Base-by-base conservation (phyloP, 129 eudicot species). In the Tanacetum coccineum region DNA sequence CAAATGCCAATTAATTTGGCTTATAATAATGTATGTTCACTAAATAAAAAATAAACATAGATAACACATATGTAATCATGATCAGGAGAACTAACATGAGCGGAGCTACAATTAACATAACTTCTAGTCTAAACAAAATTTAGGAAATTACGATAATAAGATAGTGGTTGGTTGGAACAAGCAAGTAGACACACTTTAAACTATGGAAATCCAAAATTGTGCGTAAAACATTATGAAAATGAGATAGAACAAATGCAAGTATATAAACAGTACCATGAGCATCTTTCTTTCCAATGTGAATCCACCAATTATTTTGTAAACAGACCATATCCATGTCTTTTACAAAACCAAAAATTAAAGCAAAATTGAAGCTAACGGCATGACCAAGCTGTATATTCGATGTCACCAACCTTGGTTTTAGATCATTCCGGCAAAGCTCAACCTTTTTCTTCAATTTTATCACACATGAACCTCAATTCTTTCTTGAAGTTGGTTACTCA, bases 381-480 rank as follows among this genome's bases (percentile, higher is more conserved):
- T 75, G 74, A 75, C 70, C 79, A 67, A 75, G 4, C 17, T 2
- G 18, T 42, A 20, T 1, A 64, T 4, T 22, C 4, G 44, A 9
- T 9, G 2, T 36, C 42, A n/a, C n/a, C n/a, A 39, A 62, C 55
- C 17, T 12, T 39, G 9, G 26, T 18, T n/a, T n/a, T 75, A 75
- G 79, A 75, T 75, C 74, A 75, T 75, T 74, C 79, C 67, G 79
- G 79, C 79, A 75, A 2, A n/a, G 79, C 79, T 75, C 67, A 74
- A 75, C 64, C 63, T 59, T 75, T 75, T 75, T 28, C 79, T 75
- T 57, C 50, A 36, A n/a, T n/a, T n/a, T n/a, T n/a, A n/a, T n/a
- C n/a, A n/a, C n/a, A n/a, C 72, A 66, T 47, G 45, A 36, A 64
- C 13, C 71, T 59, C 40, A 47, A 46, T 12, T 57, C 58, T 67